Conservation (phyloP, 495 filamentous ascomycete species). For the Daldinia caldariorum region DNA sequence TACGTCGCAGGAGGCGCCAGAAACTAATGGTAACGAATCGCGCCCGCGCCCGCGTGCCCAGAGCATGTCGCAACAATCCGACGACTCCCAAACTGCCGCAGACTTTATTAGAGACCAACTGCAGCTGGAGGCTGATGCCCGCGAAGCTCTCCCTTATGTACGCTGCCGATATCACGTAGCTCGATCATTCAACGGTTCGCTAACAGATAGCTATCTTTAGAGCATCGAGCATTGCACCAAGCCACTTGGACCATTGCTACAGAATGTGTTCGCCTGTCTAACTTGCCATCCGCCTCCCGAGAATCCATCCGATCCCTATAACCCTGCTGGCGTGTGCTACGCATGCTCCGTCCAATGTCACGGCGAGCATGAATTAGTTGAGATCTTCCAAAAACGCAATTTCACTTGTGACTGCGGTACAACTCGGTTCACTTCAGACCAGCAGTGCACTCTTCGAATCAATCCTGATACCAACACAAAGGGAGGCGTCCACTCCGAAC, state of each 20-base stretch:
- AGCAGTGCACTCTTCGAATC: conserved; percentile 79
- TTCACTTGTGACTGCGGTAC: conserved; percentile 98
- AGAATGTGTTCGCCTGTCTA: conserved; percentile 86
- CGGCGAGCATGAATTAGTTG: conserved; percentile 91
- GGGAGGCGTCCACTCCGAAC: conserved; percentile 77
- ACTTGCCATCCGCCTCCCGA: conserved; percentile 87
- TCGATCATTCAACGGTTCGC: conserved; percentile 7
- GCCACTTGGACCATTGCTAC: conserved; percentile 83
- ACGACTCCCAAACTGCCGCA: conserved; percentile 83
- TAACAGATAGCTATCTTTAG: conserved; percentile 57
- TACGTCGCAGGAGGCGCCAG: conserved; percentile 33
- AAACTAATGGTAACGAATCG: conserved; percentile 35
- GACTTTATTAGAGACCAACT: conserved; percentile 94
- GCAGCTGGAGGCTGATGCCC: conserved; percentile 90
- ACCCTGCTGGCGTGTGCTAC: conserved; percentile 89
- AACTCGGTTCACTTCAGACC: conserved; percentile 72
- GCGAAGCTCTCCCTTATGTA: conserved; percentile 92
- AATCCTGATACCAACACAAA: conserved; percentile 77
- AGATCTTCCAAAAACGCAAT: conserved; percentile 94
- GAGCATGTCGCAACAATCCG: conserved; percentile 74
- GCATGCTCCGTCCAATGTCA: conserved; percentile 97
- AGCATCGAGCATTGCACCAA: conserved; percentile 93
- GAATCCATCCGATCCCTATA: conserved; percentile 68
- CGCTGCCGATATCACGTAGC: background rate
- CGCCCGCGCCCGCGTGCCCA: conserved; percentile 53